These are phyloP conservation scores for Acanthamoeba triangularis DNA, from an alignment of 208 protist genomes.

Conservation along the genomic window DNA sequence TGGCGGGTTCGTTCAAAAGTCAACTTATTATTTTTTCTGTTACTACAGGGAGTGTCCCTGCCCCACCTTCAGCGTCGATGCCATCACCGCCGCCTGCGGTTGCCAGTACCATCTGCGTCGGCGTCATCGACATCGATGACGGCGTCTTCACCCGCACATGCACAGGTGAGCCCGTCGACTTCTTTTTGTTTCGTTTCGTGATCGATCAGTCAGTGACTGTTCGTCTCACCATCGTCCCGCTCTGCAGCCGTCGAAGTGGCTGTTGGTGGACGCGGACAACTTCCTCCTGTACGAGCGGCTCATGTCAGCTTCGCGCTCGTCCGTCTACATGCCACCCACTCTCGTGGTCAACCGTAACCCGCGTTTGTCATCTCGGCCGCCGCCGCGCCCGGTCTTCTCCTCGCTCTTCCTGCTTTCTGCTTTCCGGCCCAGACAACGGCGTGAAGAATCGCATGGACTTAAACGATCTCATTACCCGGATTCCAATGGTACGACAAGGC, in stretches of 20 bases:
- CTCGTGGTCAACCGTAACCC: slow-evolving; percentile 15
- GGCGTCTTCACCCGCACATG: neutral
- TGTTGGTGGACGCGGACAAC: neutral
- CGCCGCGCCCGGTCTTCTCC: neutral
- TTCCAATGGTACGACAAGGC: slow-evolving; percentile 31
- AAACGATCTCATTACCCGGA: slow-evolving; percentile 28
- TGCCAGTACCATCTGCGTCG: neutral
- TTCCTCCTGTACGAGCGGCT: slow-evolving; percentile 17
- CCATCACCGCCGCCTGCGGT: neutral
- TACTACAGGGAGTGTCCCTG: neutral
- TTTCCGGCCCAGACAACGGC: neutral
- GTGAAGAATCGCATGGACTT: slow-evolving; percentile 3
- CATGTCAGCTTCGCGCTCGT: neutral
- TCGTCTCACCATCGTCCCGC: neutral
- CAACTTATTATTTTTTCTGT: neutral
- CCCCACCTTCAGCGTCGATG: neutral
- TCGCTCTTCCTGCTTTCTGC: neutral
- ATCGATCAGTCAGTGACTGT: too few relatives aligned
- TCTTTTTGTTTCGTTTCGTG: neutral
- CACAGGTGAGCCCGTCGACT: neutral
- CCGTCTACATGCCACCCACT: neutral
- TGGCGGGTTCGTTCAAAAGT: neutral
- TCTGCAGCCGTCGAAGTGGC: neutral
- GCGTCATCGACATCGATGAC: too few relatives aligned
- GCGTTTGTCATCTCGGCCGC: neutral